These are phyloP conservation scores for Aspergillus sp. DNA, from an alignment of 2,329 filamentous ascomycete species.

Conservation along the genomic window DNA sequence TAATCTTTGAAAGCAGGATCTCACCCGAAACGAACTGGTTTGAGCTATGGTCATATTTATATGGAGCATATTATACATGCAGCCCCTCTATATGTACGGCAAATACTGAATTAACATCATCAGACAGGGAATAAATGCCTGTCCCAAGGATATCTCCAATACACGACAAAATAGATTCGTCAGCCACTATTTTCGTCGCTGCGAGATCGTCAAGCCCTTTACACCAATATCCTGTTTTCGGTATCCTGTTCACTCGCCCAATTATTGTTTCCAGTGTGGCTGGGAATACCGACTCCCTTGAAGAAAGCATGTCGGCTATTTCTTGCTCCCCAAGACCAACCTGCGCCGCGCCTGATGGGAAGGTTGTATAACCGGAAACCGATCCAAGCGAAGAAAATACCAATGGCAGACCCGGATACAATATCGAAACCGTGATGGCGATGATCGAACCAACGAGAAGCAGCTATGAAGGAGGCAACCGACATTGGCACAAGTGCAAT, in stretches of 20 bases:
- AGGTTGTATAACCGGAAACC: slow-evolving; percentile 83
- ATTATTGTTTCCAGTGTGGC: slow-evolving; percentile 23
- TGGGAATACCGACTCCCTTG: slow-evolving; percentile 27
- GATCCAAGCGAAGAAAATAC: slow-evolving; percentile 65
- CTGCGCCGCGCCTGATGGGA: slow-evolving; percentile 70
- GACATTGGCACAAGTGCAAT: slow-evolving; percentile 68
- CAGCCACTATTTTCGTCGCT: no score
- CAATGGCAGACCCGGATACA: slow-evolving; percentile 76
- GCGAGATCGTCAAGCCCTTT: background rate
- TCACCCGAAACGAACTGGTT: background rate
- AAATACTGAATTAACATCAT: no score
- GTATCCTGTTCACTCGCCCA: slow-evolving; percentile 15
- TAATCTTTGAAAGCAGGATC: background rate
- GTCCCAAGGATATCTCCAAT: no score
- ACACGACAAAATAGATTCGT: no score
- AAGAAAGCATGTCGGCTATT: slow-evolving; percentile 65
- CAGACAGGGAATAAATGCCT: no score
- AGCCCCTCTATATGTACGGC: no score
- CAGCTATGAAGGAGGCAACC: slow-evolving; percentile 73
- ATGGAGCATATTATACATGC: no score
- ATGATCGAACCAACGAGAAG: slow-evolving; percentile 82
- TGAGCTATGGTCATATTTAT: no score
- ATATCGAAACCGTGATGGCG: slow-evolving; percentile 93
- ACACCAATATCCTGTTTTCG: background rate
- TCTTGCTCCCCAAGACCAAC: slow-evolving; percentile 85